These are phyloP conservation scores for Thermochaetoides thermophila DNA, from an alignment of 495 filamentous ascomycete genomes.

Conservation along the genomic window DNA sequence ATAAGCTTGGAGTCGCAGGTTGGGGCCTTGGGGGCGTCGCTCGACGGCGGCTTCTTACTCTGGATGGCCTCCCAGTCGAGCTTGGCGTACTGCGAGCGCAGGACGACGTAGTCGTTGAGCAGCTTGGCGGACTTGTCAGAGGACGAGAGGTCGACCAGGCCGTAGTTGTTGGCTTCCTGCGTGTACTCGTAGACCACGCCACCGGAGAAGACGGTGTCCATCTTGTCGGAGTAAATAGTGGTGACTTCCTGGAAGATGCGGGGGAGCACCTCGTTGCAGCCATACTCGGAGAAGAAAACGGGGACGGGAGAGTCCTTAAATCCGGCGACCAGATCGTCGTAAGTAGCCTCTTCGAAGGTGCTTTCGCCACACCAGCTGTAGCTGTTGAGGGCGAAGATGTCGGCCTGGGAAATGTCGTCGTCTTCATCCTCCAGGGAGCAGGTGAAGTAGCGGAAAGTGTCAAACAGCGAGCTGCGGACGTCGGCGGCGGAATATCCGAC, in stretches of 20 bases:
- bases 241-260: constrained; percentile 73
- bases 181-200: constrained; percentile 83
- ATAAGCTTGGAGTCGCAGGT: constrained; percentile 51
- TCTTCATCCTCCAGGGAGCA: constrained; percentile 55
- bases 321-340: constrained; percentile 52
- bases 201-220: constrained; percentile 67
- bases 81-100: constrained; percentile 58
- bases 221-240: constrained; percentile 64
- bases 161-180: constrained; percentile 58
- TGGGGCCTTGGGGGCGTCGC: constrained; percentile 36
- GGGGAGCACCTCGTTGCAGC: constrained; percentile 72
- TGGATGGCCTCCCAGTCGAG: constrained; percentile 53
- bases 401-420: constrained; percentile 49
- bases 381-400: constrained; percentile 88
- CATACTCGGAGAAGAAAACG: constrained; percentile 93
- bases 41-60: constrained; percentile 35
- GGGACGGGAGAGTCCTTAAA: constrained; percentile 65
- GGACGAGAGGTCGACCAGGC: constrained; percentile 54
- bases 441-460: constrained; percentile 72
- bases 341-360: constrained; percentile 52
- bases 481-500: constrained; percentile 70
- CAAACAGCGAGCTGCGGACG: constrained; percentile 61
- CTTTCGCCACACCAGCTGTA: constrained; percentile 90
- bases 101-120: constrained; percentile 57
- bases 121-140: constrained; percentile 52